phyloP scores from a whole-genome alignment of 257 asterid genomes.

The Fraxinus quadrangulata region DNA sequence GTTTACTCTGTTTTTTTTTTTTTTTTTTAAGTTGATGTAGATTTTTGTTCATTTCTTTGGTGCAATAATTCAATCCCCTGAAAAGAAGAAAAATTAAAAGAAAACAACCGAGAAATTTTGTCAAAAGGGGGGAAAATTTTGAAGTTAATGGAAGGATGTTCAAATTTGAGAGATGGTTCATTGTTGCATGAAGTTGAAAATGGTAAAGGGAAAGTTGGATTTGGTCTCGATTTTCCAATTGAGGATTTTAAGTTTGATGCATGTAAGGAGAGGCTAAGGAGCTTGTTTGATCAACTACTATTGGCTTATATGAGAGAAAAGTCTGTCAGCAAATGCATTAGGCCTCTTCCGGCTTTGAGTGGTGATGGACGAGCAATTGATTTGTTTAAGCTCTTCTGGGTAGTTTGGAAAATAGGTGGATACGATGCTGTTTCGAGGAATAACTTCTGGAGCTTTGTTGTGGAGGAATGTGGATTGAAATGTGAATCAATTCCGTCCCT shows the following conservation, averaged over 20 bases:
- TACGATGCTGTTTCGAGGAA: slow-evolving; percentile 38
- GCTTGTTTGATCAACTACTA: slow-evolving; percentile 59
- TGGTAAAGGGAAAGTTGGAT: slow-evolving; percentile 26
- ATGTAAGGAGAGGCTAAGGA: slow-evolving; percentile 50
- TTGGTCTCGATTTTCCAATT: slow-evolving; percentile 34
- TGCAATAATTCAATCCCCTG: slow-evolving; percentile 6
- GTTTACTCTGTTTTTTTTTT: background rate
- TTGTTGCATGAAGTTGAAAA: slow-evolving; percentile 29
- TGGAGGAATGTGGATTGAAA: slow-evolving; percentile 55
- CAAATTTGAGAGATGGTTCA: slow-evolving; percentile 34
- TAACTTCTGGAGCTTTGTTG: slow-evolving; percentile 60
- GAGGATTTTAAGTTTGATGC: slow-evolving; percentile 48
- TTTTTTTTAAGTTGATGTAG: background rate
- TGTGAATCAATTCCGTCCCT: slow-evolving; percentile 32
- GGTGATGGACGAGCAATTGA: slow-evolving; percentile 54
- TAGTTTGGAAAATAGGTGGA: slow-evolving; percentile 63
- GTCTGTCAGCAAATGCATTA: slow-evolving; percentile 31
- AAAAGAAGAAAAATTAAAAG: background rate
- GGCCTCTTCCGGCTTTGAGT: slow-evolving; percentile 57
- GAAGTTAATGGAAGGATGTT: slow-evolving; percentile 57
- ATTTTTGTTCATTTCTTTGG: slow-evolving; percentile 1
- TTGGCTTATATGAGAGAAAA: slow-evolving; percentile 43
- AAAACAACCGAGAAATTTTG: slow-evolving; percentile 8
- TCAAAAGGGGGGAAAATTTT: slow-evolving; percentile 11
- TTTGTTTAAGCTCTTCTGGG: slow-evolving; percentile 69